Conservation (phyloP, 345 rosid genomes). For the Xanthoceras sorbifolium region DNA sequence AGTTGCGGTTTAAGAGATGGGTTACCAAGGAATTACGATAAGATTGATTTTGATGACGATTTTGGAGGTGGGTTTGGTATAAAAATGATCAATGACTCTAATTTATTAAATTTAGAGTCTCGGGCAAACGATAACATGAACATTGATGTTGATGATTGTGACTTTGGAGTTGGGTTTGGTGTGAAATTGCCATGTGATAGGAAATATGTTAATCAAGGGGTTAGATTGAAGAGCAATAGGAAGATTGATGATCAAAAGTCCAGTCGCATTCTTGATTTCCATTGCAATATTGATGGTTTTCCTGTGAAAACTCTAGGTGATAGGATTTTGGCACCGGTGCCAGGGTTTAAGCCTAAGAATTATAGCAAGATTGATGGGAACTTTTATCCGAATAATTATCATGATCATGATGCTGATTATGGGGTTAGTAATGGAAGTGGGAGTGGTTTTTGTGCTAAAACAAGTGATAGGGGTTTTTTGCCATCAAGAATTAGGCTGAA, state of each 20-base stretch:
- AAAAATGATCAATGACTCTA: constrained; percentile 15
- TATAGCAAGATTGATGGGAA: constrained; percentile 32
- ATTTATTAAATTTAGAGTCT: constrained; percentile 28
- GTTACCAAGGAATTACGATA: neutral
- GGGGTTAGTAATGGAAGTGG: constrained; percentile 33
- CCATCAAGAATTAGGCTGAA: constrained; percentile 18
- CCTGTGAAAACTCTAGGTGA: constrained; percentile 57
- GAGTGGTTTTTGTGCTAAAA: constrained; percentile 19
- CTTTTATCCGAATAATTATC: constrained; percentile 31
- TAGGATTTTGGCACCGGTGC: constrained; percentile 36
- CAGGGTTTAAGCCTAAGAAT: constrained; percentile 38
- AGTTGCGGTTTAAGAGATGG: neutral
- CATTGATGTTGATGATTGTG: constrained; percentile 35
- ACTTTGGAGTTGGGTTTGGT: constrained; percentile 31
- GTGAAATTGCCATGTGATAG: constrained; percentile 17
- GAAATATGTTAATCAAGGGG: constrained; percentile 22
- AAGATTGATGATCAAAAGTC: constrained; percentile 30
- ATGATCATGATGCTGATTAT: constrained; percentile 35
- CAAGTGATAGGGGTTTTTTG: constrained; percentile 18
- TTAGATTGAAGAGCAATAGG: constrained; percentile 31
- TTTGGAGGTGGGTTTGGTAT: too few relatives aligned
- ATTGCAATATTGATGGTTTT: constrained; percentile 29
- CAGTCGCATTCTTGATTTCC: constrained; percentile 29
- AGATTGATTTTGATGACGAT: constrained; percentile 24
- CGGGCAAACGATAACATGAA: constrained; percentile 35